Evolutionary conservation across 371 early-diverging fungal genomes (phyloP).

Genomic region (Actinomucor elegans): DNA sequence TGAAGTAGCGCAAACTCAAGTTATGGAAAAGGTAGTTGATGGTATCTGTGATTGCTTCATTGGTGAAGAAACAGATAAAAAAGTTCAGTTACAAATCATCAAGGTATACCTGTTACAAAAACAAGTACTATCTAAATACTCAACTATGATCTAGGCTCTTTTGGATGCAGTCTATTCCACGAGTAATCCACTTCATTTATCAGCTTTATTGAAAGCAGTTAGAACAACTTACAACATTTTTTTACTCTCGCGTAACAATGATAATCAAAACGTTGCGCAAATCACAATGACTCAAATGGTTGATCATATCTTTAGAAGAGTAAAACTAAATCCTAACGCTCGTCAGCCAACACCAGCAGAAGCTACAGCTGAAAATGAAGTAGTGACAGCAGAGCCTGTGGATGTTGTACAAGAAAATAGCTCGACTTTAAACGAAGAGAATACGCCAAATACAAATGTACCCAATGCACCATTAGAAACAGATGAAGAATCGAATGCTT

Average conservation of each 20-base stretch:
- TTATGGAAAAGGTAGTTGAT: constrained; percentile 59
- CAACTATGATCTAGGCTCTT: constrained; percentile 65
- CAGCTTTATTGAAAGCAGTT: constrained; percentile 80
- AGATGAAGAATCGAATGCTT: constrained; percentile 15
- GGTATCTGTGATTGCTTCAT: constrained; percentile 60
- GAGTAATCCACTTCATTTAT: constrained; percentile 71
- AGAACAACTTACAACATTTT: constrained; percentile 75
- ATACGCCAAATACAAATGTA: background rate
- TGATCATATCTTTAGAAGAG: constrained; percentile 73
- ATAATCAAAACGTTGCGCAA: constrained; percentile 86
- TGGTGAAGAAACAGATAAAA: constrained; percentile 77
- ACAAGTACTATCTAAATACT: background rate
- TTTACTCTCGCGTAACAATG: constrained; percentile 66
- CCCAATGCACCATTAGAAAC: constrained; percentile 4
- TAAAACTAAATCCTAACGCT: constrained; percentile 34
- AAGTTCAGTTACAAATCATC: constrained; percentile 73
- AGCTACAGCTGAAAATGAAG: background rate
- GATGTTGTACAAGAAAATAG: background rate
- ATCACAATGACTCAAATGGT: constrained; percentile 91
- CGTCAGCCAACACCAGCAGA: background rate
- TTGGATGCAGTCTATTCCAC: constrained; percentile 79
- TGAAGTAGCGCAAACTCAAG: constrained; percentile 39
- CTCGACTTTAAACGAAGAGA: background rate
- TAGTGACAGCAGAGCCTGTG: background rate
- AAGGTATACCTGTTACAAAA: constrained; percentile 54